Percentiles rank a stretch among this genome's conserved stretches.
These are phyloP conservation scores for Narthecium ossifragum DNA, from an alignment of 106 monocot species.

Conservation along the genomic window DNA sequence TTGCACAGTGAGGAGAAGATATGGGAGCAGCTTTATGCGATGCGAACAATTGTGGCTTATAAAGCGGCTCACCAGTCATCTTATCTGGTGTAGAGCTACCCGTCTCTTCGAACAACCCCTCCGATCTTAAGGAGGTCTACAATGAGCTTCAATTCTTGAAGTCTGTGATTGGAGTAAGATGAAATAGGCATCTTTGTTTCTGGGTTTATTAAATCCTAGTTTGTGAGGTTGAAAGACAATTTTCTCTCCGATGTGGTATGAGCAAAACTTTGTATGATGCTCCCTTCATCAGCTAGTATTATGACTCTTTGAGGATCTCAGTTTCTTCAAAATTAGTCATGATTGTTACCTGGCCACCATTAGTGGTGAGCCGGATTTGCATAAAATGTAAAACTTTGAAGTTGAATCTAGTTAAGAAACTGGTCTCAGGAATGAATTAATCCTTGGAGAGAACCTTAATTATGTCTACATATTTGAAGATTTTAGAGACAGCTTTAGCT, in stretches of 20 bases:
- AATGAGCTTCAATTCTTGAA: conserved; percentile 5
- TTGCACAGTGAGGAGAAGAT: neutral
- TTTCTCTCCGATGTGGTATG: neutral
- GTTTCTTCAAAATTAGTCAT: no score
- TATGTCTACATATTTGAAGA: no score
- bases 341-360: neutral
- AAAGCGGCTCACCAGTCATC: neutral
- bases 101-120: neutral
- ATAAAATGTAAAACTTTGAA: no score
- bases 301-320: no score
- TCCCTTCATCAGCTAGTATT: no score
- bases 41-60: conserved; percentile 7
- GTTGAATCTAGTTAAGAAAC: no score
- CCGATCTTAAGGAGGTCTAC: neutral
- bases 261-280: no score
- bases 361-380: neutral
- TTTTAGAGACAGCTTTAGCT: no score
- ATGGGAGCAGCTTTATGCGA: conserved; percentile 9
- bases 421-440: no score
- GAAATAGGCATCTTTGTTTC: neutral
- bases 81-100: neutral
- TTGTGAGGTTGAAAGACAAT: neutral
- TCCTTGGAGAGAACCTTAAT: no score
- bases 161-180: conserved; percentile 10
- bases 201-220: neutral